Evolutionary conservation across 306 rosid species (phyloP).

Genomic region (Medicago ruthenica): DNA sequence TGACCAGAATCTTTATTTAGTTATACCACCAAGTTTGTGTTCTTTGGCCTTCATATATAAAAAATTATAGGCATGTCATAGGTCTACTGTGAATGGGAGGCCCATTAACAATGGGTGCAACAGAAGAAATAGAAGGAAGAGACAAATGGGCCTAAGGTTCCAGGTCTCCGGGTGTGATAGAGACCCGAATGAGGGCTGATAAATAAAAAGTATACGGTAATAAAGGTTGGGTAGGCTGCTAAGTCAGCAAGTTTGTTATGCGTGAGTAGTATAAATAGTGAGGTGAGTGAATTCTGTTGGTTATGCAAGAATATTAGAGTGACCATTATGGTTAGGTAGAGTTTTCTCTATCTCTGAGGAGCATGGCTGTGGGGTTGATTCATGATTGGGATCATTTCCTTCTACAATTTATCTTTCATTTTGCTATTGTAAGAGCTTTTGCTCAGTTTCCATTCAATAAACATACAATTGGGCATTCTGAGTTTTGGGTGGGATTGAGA

Average conservation of each 20-base stretch:
- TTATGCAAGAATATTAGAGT: too few relatives aligned
- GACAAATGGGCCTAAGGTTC: not conserved
- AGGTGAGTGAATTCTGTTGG: not conserved
- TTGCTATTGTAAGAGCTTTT: too few relatives aligned
- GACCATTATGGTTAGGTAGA: too few relatives aligned
- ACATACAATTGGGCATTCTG: too few relatives aligned
- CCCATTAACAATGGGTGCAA: not conserved
- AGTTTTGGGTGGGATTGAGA: not conserved
- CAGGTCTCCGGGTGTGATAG: not conserved
- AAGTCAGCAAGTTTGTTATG: too few relatives aligned
- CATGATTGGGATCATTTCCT: too few relatives aligned
- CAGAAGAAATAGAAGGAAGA: not conserved
- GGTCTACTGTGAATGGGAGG: not conserved
- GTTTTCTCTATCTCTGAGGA: too few relatives aligned
- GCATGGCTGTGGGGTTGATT: too few relatives aligned
- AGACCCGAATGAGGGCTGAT: not conserved
- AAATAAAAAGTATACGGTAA: too few relatives aligned
- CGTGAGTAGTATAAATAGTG: not conserved
- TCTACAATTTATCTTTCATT: too few relatives aligned
- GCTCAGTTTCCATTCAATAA: too few relatives aligned
- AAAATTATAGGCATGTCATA: not conserved
- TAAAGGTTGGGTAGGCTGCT: too few relatives aligned
- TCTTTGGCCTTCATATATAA: slow-evolving; percentile 22
- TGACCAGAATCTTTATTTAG: slow-evolving; percentile 29
- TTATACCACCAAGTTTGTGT: slow-evolving; percentile 15